phyloP scores from a whole-genome alignment of 495 filamentous ascomycete species.

The Neurospora sp. region DNA sequence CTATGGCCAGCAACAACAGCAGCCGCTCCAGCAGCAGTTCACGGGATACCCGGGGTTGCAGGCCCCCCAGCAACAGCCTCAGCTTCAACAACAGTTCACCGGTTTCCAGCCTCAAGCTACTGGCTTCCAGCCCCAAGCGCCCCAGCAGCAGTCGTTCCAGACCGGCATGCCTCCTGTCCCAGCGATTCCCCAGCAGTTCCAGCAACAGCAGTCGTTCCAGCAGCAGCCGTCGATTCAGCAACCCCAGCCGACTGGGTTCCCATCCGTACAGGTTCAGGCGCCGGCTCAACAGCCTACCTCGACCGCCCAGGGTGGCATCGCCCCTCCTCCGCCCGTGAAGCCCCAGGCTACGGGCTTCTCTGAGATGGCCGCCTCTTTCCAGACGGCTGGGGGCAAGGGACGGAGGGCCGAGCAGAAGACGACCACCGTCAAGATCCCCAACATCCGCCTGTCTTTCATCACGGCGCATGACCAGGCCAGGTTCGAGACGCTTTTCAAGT shows the following conservation, averaged over 20 bases:
- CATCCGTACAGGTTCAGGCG: constrained; percentile 22
- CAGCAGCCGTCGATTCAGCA: constrained; percentile 32
- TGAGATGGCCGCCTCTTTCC: constrained; percentile 82
- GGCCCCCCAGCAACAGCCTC: constrained; percentile 37
- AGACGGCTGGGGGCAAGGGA: constrained; percentile 41
- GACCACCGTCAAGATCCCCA: constrained; percentile 64
- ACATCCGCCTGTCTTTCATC: constrained; percentile 88
- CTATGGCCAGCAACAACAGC: constrained; percentile 26
- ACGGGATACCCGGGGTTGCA: constrained; percentile 46
- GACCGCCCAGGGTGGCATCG: constrained; percentile 20
- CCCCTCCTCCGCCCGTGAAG: constrained; percentile 41
- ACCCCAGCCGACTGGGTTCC: constrained; percentile 31
- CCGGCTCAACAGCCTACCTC: constrained; percentile 14
- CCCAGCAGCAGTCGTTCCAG: constrained; percentile 35
- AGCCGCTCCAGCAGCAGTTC: constrained; percentile 55
- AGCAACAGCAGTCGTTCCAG: constrained; percentile 28
- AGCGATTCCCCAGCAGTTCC: constrained; percentile 44
- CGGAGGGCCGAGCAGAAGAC: constrained; percentile 30
- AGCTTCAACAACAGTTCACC: constrained; percentile 48
- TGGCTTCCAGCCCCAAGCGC: constrained; percentile 32
- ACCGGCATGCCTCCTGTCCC: constrained; percentile 46
- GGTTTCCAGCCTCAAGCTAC: constrained; percentile 34
- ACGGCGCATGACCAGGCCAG: constrained; percentile 92
- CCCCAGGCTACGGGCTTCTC: constrained; percentile 65
- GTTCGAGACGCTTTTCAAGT: constrained; percentile 97